Evolutionary conservation across 306 rosid species (phyloP).

Genomic region (Cyclanthera cordifolia): DNA sequence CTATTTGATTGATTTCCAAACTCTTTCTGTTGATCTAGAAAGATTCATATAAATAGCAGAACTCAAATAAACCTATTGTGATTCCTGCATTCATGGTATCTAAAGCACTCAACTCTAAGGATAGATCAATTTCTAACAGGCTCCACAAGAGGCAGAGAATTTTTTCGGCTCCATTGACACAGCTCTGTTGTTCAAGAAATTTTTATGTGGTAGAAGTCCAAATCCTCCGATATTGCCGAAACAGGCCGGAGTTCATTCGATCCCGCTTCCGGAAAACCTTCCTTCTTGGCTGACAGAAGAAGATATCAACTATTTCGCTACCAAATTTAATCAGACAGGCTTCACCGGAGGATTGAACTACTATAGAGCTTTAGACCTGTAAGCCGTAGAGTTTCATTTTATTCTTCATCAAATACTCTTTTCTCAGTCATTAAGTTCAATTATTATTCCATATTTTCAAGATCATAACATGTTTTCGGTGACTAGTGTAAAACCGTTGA

Average conservation of each 20-base stretch:
- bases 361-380: conserved; percentile 15
- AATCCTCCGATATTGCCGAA: neutral
- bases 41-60: neutral
- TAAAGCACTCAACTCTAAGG: neutral
- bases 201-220: neutral
- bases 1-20: no score
- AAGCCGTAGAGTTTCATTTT: neutral
- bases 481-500: neutral
- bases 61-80: neutral
- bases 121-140: neutral
- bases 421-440: no score
- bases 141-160: neutral
- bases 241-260: neutral
- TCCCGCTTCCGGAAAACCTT: neutral
- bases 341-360: conserved; percentile 34
- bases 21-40: neutral
- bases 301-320: conserved; percentile 27
- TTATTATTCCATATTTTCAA: neutral
- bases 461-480: neutral
- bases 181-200: neutral
- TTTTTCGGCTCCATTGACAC: neutral
- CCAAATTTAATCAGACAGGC: conserved; percentile 26
- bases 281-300: conserved; percentile 40
- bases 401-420: no score
- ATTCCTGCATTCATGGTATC: no score